These are phyloP conservation scores for Gleditsia sinensis DNA, from an alignment of 306 rosid species.

Conservation along the genomic window DNA sequence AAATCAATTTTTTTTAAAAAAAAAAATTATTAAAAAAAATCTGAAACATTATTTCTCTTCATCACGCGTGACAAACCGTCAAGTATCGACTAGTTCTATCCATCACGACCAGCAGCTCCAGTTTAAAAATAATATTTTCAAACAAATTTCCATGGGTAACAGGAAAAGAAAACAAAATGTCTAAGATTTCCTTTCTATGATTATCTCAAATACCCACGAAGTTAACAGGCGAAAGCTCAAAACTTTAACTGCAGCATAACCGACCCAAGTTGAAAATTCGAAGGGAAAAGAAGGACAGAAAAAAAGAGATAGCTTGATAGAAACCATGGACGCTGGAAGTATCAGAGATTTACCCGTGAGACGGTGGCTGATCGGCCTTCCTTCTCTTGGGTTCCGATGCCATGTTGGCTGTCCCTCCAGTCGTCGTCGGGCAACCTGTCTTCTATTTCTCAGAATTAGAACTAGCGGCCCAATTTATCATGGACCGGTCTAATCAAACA, in stretches of 20 bases:
- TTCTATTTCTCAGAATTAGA: no score
- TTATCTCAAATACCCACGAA: neutral
- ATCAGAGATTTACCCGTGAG: conserved; percentile 32
- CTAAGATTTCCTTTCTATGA: neutral
- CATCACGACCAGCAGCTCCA: neutral
- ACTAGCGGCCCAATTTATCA: no score
- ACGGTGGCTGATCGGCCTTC: conserved; percentile 33
- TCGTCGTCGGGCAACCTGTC: neutral
- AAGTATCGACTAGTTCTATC: neutral
- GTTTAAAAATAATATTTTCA: neutral
- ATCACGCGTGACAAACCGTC: neutral
- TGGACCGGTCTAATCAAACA: no score
- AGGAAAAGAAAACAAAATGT: neutral
- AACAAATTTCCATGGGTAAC: neutral
- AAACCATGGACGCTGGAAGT: neutral
- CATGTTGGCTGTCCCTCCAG: conserved; percentile 3
- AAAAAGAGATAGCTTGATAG: neutral
- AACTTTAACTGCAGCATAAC: neutral
- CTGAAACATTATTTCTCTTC: neutral
- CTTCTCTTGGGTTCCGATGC: conserved; percentile 41
- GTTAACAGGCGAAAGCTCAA: neutral
- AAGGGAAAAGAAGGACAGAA: neutral
- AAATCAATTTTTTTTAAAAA: no score
- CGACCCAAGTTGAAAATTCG: neutral
- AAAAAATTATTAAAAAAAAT: no score